A percentile compares a stretch with the other conserved stretches of the same genome.
Conservation (phyloP, 83 land plant species). For the Thuja plicata region DNA sequence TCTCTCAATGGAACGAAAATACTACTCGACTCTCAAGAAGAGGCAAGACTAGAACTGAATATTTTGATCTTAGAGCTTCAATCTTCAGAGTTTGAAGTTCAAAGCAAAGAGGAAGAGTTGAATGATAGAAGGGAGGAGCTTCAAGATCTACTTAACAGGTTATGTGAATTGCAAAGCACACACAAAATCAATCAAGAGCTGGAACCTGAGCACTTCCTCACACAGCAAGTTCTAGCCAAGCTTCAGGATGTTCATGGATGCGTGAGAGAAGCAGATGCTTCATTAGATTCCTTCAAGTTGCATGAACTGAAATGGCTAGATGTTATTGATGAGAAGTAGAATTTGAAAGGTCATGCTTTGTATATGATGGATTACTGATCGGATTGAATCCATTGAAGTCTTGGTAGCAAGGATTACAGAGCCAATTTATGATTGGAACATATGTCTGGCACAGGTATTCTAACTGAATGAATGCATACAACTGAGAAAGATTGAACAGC, state of each 20-base stretch:
- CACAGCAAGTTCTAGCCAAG: constrained; percentile 2
- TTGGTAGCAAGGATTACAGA: not conserved
- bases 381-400: not conserved
- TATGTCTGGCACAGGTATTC: not conserved
- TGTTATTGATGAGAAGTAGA: not conserved
- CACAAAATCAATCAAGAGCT: not conserved
- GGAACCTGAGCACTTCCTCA: not conserved
- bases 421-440: not conserved
- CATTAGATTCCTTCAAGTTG: not conserved
- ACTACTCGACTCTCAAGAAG: constrained; percentile 26
- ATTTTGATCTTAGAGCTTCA: constrained; percentile 38
- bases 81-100: constrained; percentile 30
- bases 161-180: constrained; percentile 21
- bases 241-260: not conserved
- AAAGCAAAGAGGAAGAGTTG: constrained; percentile 43
- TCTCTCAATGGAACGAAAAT: constrained; percentile 29
- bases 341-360: not conserved
- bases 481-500: not conserved
- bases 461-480: not conserved
- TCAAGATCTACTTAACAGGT: not conserved
- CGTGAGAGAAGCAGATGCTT: constrained; percentile 1
- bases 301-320: not conserved
- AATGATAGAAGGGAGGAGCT: constrained; percentile 34
- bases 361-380: not conserved
- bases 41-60: constrained; percentile 28